These are phyloP conservation scores for Naganishia kalamii DNA, from an alignment of 768 basidiomycete genomes.

Conservation along the genomic window DNA sequence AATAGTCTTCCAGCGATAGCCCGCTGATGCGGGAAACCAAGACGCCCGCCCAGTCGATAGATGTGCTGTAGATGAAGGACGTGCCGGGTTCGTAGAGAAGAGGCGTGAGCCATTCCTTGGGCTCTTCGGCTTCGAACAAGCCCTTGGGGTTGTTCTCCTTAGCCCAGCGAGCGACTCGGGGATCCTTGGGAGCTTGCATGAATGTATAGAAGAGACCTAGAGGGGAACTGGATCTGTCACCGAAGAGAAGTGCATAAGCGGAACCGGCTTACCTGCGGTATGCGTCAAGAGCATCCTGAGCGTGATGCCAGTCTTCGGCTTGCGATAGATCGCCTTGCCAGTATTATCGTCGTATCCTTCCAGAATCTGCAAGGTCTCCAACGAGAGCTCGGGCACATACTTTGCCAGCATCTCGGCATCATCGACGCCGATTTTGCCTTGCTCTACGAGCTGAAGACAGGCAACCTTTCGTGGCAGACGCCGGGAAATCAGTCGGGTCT, in stretches of 20 bases:
- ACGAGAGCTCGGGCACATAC: slow-evolving; percentile 32
- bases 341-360: slow-evolving; percentile 30
- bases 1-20: slow-evolving; percentile 35
- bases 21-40: slow-evolving; percentile 37
- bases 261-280: slow-evolving; percentile 32
- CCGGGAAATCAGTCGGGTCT: not conserved
- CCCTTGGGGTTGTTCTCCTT: slow-evolving; percentile 16
- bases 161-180: slow-evolving; percentile 26
- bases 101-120: slow-evolving; percentile 20
- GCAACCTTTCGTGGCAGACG: slow-evolving; percentile 26
- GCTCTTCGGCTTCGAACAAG: slow-evolving; percentile 25
- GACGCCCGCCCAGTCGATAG: slow-evolving; percentile 40
- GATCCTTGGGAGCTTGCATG: slow-evolving; percentile 17
- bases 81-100: slow-evolving; percentile 34
- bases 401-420: slow-evolving; percentile 28
- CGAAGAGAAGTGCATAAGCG: no score
- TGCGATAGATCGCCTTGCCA: slow-evolving; percentile 20
- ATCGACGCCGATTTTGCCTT: slow-evolving; percentile 32
- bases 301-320: slow-evolving; percentile 33
- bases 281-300: slow-evolving; percentile 40
- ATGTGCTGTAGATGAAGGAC: slow-evolving; percentile 31
- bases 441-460: slow-evolving; percentile 39
- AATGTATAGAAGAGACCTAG: slow-evolving; percentile 32
- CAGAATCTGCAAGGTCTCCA: slow-evolving; percentile 28
- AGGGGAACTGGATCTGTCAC: not conserved